Conservation (phyloP, 1,139 yeast species). For the Saccharomyces pastorianus region DNA sequence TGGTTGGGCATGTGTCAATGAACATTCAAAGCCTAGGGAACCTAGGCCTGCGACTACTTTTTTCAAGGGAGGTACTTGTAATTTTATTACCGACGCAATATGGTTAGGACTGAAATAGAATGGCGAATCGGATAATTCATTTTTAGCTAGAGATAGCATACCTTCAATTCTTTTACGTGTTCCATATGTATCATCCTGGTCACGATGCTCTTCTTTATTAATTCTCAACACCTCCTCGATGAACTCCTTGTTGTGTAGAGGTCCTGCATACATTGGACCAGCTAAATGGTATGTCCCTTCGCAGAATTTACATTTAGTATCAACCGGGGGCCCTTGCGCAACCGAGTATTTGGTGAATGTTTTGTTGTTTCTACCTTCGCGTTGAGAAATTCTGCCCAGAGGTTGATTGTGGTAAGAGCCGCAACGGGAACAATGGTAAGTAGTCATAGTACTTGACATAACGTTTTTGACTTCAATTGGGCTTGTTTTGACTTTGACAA, state of each 20-base stretch:
- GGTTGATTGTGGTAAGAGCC: slow-evolving; percentile 63
- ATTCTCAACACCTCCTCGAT: slow-evolving; percentile 53
- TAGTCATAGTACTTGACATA: slow-evolving; percentile 65
- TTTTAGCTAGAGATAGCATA: slow-evolving; percentile 75
- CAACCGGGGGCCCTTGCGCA: slow-evolving; percentile 51
- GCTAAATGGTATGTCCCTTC: slow-evolving; percentile 64
- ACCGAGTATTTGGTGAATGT: slow-evolving; percentile 42
- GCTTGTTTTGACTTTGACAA: slow-evolving; percentile 64
- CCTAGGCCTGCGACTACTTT: slow-evolving; percentile 74
- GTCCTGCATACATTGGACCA: slow-evolving; percentile 96
- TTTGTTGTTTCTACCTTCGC: slow-evolving; percentile 29
- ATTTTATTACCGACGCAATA: slow-evolving; percentile 63
- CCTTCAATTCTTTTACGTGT: slow-evolving; percentile 83
- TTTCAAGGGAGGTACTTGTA: slow-evolving; percentile 76
- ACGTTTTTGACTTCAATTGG: slow-evolving; percentile 75
- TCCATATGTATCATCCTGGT: slow-evolving; percentile 46
- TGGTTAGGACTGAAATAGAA: slow-evolving; percentile 79
- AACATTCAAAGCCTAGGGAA: slow-evolving; percentile 69
- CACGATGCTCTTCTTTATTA: slow-evolving; percentile 41
- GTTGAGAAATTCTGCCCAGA: slow-evolving; percentile 53
- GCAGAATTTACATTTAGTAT: slow-evolving; percentile 60
- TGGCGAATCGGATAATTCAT: slow-evolving; percentile 56
- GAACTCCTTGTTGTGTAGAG: slow-evolving; percentile 61
- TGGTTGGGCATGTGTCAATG: slow-evolving; percentile 82
- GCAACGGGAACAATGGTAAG: slow-evolving; percentile 85